Evolutionary conservation across 352 stramenopile genomes (phyloP).

Genomic region (Phytophthora melonis): DNA sequence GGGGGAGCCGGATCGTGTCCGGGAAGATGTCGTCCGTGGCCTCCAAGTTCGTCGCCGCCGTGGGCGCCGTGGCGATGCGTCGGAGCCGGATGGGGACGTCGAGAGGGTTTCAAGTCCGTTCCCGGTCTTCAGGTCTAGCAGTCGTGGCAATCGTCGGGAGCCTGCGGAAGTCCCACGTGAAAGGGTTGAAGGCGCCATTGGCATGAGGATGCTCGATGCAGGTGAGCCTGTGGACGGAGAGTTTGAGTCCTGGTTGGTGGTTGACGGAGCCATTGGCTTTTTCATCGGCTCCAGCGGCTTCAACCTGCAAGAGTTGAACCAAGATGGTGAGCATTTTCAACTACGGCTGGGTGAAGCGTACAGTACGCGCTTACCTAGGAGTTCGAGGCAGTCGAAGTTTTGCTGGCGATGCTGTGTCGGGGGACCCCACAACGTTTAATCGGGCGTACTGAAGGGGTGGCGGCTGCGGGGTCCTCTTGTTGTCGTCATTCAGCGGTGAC

Average conservation of each 20-base stretch:
- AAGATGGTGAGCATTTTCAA: conserved; percentile 13
- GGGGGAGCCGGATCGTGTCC: conserved; percentile 54
- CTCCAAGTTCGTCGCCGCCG: conserved; percentile 30
- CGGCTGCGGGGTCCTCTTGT: conserved; percentile 3
- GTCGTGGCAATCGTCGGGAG: conserved; percentile 33
- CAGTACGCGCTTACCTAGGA: conserved; percentile 26
- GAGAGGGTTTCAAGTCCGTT: conserved; percentile 23
- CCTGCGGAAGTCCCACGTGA: conserved; percentile 36
- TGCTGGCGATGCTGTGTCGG: conserved; percentile 14
- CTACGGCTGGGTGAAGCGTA: background rate
- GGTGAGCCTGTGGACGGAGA: background rate
- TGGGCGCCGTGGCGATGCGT: conserved; percentile 56
- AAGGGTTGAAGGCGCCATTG: conserved; percentile 9
- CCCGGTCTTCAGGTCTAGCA: conserved; percentile 24
- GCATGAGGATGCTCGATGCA: conserved; percentile 15
- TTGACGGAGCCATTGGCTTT: conserved; percentile 23
- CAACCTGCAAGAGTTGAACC: conserved; percentile 35
- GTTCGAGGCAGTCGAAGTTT: conserved; percentile 24
- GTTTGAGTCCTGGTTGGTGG: conserved; percentile 33
- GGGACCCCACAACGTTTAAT: conserved; percentile 7
- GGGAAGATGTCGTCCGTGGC: conserved; percentile 28
- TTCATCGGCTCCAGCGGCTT: conserved; percentile 47
- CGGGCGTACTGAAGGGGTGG: conserved; percentile 20
- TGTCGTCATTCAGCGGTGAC: background rate
- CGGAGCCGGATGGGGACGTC: conserved; percentile 48